A percentile compares a stretch with the other conserved stretches of the same genome.
Conservation (phyloP, 2,329 filamentous ascomycete genomes). For the Cytospora piceae region DNA sequence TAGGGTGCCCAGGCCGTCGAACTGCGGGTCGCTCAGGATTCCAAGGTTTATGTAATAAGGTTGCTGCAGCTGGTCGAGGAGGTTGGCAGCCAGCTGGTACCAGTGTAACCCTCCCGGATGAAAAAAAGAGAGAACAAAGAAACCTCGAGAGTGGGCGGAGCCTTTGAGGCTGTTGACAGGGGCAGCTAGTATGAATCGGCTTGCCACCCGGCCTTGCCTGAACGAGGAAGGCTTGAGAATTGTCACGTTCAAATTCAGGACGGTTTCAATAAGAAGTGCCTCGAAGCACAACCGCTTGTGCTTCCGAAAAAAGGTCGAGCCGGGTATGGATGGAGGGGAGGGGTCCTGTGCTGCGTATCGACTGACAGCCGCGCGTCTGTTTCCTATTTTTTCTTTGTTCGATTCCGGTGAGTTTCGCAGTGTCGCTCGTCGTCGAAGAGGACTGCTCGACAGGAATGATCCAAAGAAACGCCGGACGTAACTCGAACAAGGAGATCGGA, state of each 20-base stretch:
- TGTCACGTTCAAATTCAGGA: not conserved
- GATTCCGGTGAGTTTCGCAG: not conserved
- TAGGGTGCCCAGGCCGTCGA: slow-evolving; percentile 16
- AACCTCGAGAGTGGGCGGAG: not conserved
- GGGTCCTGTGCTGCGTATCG: slow-evolving; percentile 2
- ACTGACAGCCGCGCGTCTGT: slow-evolving; percentile 27
- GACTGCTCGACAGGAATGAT: slow-evolving; percentile 8
- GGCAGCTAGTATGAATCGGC: not conserved
- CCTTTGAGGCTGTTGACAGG: not conserved
- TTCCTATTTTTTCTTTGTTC: slow-evolving; percentile 6
- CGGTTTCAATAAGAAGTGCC: not conserved
- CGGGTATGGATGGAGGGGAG: not conserved
- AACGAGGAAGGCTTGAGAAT: not conserved
- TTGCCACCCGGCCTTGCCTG: not conserved
- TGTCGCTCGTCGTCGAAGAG: not conserved
- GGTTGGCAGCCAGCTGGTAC: slow-evolving; percentile 20
- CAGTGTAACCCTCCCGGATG: slow-evolving; percentile 22
- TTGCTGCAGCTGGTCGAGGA: slow-evolving; percentile 12
- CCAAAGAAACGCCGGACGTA: not conserved
- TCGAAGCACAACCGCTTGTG: not conserved
- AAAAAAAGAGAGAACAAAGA: slow-evolving; percentile 2
- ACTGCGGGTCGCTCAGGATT: not conserved
- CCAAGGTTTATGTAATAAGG: not conserved
- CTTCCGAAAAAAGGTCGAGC: slow-evolving; percentile 15
- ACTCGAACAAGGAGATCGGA: slow-evolving; percentile 22